These are phyloP conservation scores for Clarireedia paspali DNA, from an alignment of 2,329 filamentous ascomycete genomes.

Conservation along the genomic window DNA sequence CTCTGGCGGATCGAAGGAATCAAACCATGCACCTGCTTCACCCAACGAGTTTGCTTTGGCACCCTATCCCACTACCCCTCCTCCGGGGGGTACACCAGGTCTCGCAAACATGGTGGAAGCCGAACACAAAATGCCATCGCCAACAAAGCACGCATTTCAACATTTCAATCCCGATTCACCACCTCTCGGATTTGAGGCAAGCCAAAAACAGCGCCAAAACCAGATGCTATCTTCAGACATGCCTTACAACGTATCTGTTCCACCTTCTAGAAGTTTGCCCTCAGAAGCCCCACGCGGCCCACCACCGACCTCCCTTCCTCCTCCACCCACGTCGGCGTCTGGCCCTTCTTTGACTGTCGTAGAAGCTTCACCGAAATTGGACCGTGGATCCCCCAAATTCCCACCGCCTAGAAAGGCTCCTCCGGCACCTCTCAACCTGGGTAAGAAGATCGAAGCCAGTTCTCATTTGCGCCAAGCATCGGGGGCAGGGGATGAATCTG, in stretches of 20 bases:
- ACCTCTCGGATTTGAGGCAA: slow-evolving; percentile 31
- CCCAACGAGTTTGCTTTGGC: slow-evolving; percentile 53
- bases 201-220: slow-evolving; percentile 35
- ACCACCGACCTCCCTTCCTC: slow-evolving; percentile 23
- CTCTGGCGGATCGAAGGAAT: slow-evolving; percentile 22
- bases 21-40: slow-evolving; percentile 34
- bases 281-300: slow-evolving; percentile 33
- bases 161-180: slow-evolving; percentile 39
- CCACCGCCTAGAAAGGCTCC: slow-evolving; percentile 70
- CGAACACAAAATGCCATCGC: slow-evolving; percentile 50
- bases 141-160: slow-evolving; percentile 51
- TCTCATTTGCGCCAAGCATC: slow-evolving; percentile 37
- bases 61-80: slow-evolving; percentile 58
- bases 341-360: slow-evolving; percentile 31
- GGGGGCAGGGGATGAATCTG: slow-evolving; percentile 52
- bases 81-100: slow-evolving; percentile 38
- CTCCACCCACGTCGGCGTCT: slow-evolving; percentile 19
- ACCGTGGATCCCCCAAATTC: slow-evolving; percentile 43
- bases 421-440: slow-evolving; percentile 74
- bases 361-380: slow-evolving; percentile 32
- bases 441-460: slow-evolving; percentile 34
- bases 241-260: slow-evolving; percentile 43
- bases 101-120: slow-evolving; percentile 41
- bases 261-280: slow-evolving; percentile 48
- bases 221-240: slow-evolving; percentile 38